Base-by-base conservation (phyloP, 257 asterid species). In the Lycium barbarum region DNA sequence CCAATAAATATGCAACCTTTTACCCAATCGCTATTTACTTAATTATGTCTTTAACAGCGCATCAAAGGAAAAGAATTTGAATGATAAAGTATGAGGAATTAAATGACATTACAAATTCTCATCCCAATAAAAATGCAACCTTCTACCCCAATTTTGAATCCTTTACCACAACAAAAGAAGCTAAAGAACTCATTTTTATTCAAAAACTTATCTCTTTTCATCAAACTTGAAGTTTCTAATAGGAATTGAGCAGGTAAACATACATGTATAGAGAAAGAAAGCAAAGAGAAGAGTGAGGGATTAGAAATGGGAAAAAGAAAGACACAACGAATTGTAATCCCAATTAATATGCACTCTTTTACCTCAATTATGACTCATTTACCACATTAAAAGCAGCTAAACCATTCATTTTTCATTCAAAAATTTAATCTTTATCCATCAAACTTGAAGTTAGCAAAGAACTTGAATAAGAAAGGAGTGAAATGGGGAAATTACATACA, bases 401-500 rank as follows among this genome's bases (percentile, higher is more conserved):
- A 79, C 15, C 8, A 11, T 7, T 79, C 18, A 79, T 26, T 33
- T 33, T 76, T 20, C n/a, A 47, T 49, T 51, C 12, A 57, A 76
- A 47, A 67, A 43, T 9, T 0, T 1, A 66, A 65, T 40, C 2
- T 40, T 40, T 40, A 40, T 40, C 45, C 45, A 2, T 40, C 45
- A 40, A 40, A 26, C 33, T 26, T 26, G 33, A 26, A 26, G 33
- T 26, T 26, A 62, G 1, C 8, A 57, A 36, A 51, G 53, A 55
- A n/a, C 4, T 36, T 61, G 45, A 81, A 82, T 8, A 62, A n/a
- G 81, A 57, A 63, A 59, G 54, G 47, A 71, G 7, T 18, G 82
- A 88, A 84, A 86, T 83, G 47, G 14, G 14, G 79, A 5, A 26
- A 88, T 66, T 93, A 95, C 99, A 79, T 93, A 95, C 99, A 79